phyloP scores from a whole-genome alignment of 495 filamentous ascomycete genomes.

The Tetracladium setigerum region DNA sequence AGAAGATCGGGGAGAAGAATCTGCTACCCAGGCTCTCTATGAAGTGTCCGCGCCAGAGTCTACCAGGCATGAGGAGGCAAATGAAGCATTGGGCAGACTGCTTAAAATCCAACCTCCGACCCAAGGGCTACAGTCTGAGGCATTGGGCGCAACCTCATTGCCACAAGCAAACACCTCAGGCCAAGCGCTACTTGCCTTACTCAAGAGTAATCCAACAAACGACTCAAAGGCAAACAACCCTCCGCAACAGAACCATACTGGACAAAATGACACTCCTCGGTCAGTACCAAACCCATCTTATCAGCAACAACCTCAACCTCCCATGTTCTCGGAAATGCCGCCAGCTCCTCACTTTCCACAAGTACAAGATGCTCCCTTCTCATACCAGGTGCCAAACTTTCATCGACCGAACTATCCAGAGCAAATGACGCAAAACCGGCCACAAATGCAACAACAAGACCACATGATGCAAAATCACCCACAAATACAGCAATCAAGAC shows the following conservation, averaged over 20 bases:
- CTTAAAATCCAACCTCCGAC: constrained; percentile 51
- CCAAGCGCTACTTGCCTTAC: constrained; percentile 50
- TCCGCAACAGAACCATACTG: constrained; percentile 22
- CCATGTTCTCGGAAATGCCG: constrained; percentile 18
- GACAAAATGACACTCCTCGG: constrained; percentile 23
- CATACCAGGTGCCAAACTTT: constrained; percentile 9
- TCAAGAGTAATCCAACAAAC: constrained; percentile 30
- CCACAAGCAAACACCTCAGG: constrained; percentile 19
- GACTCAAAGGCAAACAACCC: constrained; percentile 6
- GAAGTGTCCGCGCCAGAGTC: constrained; percentile 29
- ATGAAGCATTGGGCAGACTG: constrained; percentile 52
- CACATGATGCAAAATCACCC: constrained; percentile 15
- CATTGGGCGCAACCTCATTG: constrained; percentile 8
- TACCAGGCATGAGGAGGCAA: constrained; percentile 47
- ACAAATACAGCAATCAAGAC: constrained; percentile 17
- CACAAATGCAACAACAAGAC: constrained; percentile 9
- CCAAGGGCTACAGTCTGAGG: constrained; percentile 31
- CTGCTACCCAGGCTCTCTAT: constrained; percentile 17
- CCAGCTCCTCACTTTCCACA: constrained; percentile 20
- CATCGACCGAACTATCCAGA: constrained; percentile 3
- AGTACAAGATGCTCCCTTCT: constrained; percentile 9
- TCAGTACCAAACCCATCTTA: constrained; percentile 25
- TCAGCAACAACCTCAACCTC: constrained; percentile 19
- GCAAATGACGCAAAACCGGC: neutral
- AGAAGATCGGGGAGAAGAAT: constrained; percentile 21